These are phyloP conservation scores for Solanum phureja DNA, from an alignment of 257 asterid genomes.

Conservation along the genomic window DNA sequence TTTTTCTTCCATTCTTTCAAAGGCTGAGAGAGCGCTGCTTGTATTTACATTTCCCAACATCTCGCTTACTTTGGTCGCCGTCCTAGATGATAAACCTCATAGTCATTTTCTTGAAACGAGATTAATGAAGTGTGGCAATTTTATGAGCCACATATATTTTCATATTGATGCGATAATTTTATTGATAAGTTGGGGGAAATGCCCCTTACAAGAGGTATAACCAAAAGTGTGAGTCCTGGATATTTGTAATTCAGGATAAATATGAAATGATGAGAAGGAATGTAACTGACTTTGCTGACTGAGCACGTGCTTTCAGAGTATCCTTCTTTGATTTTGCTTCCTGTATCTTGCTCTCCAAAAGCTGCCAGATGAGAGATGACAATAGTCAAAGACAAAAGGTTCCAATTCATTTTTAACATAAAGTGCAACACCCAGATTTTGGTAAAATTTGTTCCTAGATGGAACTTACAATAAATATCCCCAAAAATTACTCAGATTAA, in stretches of 20 bases:
- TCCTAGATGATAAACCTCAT: slow-evolving; percentile 39
- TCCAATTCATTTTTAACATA: neutral
- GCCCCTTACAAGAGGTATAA: neutral
- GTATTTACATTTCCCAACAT: slow-evolving; percentile 96
- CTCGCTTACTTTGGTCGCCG: slow-evolving; percentile 90
- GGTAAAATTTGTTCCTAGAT: neutral
- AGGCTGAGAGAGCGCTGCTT: slow-evolving; percentile 94
- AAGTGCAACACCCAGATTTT: neutral
- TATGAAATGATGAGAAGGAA: neutral
- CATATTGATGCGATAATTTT: neutral
- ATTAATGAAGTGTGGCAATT: neutral
- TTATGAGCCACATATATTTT: neutral
- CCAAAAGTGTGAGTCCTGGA: neutral
- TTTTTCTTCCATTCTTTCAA: slow-evolving; percentile 98
- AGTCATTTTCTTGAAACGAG: neutral
- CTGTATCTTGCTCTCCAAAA: slow-evolving; percentile 93
- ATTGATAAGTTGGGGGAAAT: neutral
- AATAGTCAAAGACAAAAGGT: neutral
- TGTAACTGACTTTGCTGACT: slow-evolving; percentile 83
- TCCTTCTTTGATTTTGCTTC: slow-evolving; percentile 96
- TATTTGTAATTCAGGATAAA: neutral
- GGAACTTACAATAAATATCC: neutral
- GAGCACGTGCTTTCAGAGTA: slow-evolving; percentile 97
- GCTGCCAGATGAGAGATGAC: slow-evolving; percentile 31
- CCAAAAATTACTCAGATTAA: neutral